phyloP scores from a whole-genome alignment of 2,329 filamentous ascomycete species.

The Sclerotinia spermophila region DNA sequence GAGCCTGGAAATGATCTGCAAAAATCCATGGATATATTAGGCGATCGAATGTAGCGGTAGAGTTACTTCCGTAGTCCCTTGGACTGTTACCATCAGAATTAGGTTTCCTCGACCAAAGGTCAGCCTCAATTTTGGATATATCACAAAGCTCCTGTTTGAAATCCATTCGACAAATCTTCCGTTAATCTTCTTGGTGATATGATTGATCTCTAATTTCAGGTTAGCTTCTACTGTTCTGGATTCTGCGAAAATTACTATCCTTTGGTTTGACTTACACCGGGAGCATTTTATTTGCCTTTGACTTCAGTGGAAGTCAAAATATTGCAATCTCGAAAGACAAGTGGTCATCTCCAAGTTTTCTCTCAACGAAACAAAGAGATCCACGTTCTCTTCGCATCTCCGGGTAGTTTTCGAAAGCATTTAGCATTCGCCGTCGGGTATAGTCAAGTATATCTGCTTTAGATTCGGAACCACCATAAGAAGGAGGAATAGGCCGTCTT shows the following conservation, averaged over 20 bases:
- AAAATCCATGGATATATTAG: background rate
- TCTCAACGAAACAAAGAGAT: accelerated
- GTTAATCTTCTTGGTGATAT: background rate
- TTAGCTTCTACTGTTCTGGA: too few relatives aligned
- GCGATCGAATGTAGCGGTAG: accelerated
- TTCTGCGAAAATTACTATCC: accelerated
- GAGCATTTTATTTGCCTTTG: background rate
- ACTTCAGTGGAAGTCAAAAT: accelerated
- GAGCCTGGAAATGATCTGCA: background rate
- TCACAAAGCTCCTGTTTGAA: background rate
- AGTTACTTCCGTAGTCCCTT: background rate
- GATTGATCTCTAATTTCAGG: accelerated
- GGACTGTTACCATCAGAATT: too few relatives aligned
- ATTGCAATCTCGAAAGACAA: background rate
- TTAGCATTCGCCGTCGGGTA: accelerated
- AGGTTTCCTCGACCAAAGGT: background rate
- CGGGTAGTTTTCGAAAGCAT: background rate
- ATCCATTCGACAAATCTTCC: background rate
- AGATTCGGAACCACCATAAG: accelerated
- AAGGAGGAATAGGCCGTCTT: accelerated
- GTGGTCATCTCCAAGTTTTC: background rate
- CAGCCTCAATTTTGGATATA: accelerated
- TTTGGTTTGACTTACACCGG: background rate
- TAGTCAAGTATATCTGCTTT: accelerated
- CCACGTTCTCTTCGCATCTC: background rate